A percentile compares a stretch with the other conserved stretches of the same genome.
phyloP scores from a whole-genome alignment of 1,139 yeast genomes.

The Zygoascus hellenicus region DNA sequence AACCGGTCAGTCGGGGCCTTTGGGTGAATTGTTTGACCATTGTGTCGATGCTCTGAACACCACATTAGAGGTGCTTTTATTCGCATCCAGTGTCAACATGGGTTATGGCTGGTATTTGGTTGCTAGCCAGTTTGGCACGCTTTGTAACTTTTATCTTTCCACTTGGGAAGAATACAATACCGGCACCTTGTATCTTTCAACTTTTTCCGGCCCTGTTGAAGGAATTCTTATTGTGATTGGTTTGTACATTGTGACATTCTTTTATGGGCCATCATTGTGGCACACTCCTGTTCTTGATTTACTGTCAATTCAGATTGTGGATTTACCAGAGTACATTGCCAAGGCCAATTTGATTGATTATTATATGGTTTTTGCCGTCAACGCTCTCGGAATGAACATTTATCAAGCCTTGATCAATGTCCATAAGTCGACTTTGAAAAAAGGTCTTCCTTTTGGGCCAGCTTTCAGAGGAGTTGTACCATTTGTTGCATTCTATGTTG shows the following conservation, averaged over 20 bases:
- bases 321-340: conserved; percentile 9
- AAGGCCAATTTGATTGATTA: conserved; percentile 36
- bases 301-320: conserved; percentile 10
- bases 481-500: conserved; percentile 57
- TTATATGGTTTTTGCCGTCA: conserved; percentile 46
- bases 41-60: conserved; percentile 89
- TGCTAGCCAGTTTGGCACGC: conserved; percentile 66
- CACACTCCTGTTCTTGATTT: conserved; percentile 30
- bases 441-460: conserved; percentile 29
- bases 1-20: conserved; percentile 91
- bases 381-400: conserved; percentile 65
- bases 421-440: conserved; percentile 42
- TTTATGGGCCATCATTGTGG: conserved; percentile 58
- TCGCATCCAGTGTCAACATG: conserved; percentile 65
- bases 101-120: conserved; percentile 64
- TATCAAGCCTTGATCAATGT: conserved; percentile 71
- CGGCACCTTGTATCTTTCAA: conserved; percentile 70
- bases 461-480: conserved; percentile 68
- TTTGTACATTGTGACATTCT: conserved; percentile 56
- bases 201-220: conserved; percentile 91
- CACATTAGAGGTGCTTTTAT: conserved; percentile 66
- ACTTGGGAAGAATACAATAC: conserved; percentile 98
- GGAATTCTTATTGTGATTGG: conserved; percentile 67
- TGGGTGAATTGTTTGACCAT: conserved; percentile 92
- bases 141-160: conserved; percentile 74